phyloP scores from a whole-genome alignment of 352 stramenopile species.

The Saprolegnia diclina region DNA sequence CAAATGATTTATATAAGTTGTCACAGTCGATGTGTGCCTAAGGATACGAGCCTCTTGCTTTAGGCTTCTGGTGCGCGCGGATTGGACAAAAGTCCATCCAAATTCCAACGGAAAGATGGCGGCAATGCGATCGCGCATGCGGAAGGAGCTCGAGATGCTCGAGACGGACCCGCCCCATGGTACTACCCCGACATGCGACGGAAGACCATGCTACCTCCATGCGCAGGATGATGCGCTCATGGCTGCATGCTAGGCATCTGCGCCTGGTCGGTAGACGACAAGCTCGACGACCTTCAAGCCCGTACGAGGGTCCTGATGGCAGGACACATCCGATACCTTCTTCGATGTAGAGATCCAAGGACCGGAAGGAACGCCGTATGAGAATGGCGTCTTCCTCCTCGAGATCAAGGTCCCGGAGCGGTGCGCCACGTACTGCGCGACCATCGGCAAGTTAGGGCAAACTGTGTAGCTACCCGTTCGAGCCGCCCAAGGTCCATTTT shows the following conservation, averaged over 20 bases:
- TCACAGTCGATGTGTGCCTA: too few species aligned
- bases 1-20: too few species aligned
- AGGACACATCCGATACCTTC: background rate
- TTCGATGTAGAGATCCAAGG: constrained; percentile 58
- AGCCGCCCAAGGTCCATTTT: constrained; percentile 75
- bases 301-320: constrained; percentile 32
- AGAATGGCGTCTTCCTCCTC: constrained; percentile 64
- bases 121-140: constrained; percentile 72
- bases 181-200: constrained; percentile 22
- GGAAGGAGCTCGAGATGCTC: constrained; percentile 80
- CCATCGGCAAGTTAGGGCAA: background rate
- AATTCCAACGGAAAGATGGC: constrained; percentile 36
- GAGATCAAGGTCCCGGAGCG: constrained; percentile 70
- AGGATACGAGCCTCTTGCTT: background rate
- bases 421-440: constrained; percentile 22
- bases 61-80: background rate
- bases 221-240: background rate
- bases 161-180: constrained; percentile 69
- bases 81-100: constrained; percentile 1
- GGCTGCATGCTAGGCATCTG: constrained; percentile 42
- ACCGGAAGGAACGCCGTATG: constrained; percentile 75
- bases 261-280: constrained; percentile 69
- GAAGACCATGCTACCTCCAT: background rate
- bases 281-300: constrained; percentile 66
- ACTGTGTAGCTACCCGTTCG: constrained; percentile 63